phyloP scores from a whole-genome alignment of 1,284 basidiomycete species.

The Apiotrichum montevideense region DNA sequence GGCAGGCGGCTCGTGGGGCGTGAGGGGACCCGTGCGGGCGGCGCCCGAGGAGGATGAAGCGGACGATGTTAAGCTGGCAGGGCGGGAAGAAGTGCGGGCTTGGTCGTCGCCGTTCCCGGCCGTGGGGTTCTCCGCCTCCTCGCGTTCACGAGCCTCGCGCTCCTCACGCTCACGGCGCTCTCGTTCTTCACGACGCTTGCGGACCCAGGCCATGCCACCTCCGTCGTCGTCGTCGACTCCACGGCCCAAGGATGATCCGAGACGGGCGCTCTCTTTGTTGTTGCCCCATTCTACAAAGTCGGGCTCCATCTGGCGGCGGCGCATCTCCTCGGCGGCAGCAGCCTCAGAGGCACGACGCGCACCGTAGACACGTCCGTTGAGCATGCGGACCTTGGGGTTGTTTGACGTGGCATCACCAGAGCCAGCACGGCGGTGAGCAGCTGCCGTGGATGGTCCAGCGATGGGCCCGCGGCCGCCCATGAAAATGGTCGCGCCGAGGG shows the following conservation, averaged over 20 bases:
- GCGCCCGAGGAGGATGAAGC: conserved; percentile 1
- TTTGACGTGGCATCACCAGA: neutral
- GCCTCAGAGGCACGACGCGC: conserved; percentile 37
- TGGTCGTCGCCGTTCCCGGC: neutral
- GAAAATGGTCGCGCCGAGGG: neutral
- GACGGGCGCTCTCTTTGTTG: no score
- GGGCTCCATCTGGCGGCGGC: conserved; percentile 33
- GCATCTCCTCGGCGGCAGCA: conserved; percentile 24
- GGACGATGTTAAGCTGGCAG: conserved; percentile 6
- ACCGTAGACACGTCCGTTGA: conserved; percentile 47
- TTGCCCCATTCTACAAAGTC: conserved; percentile 45
- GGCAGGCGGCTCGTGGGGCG: conserved; percentile 7
- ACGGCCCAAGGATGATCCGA: no score
- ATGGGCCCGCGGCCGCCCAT: conserved; percentile 2
- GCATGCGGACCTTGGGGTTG: conserved; percentile 32
- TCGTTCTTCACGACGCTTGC: conserved; percentile 39
- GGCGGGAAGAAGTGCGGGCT: neutral
- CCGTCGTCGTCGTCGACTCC: conserved; percentile 41
- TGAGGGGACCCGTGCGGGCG: conserved; percentile 1
- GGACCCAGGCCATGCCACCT: conserved; percentile 47
- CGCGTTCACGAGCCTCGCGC: conserved; percentile 17
- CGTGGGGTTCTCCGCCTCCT: neutral
- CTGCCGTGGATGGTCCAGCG: conserved; percentile 1
- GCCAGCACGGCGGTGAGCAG: conserved; percentile 1
- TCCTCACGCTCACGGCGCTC: conserved; percentile 26